phyloP scores from a whole-genome alignment of 176 grass and related monocot genomes.

The Olyra latifolia region DNA sequence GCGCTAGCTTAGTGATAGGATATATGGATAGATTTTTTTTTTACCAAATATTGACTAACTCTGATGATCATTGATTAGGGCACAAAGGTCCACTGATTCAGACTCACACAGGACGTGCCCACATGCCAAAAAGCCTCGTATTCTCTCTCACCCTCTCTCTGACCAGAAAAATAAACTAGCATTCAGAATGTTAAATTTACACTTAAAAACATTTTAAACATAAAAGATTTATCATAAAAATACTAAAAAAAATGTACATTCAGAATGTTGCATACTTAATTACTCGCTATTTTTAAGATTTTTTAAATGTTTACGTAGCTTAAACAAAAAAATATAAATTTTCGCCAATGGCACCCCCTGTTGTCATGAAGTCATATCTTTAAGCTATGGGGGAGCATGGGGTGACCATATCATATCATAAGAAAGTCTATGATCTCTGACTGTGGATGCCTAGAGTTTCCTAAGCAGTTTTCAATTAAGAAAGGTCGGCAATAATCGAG shows the following conservation, averaged over 20 bases:
- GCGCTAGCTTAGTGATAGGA: neutral
- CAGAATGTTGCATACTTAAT: too few species aligned
- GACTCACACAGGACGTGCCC: neutral
- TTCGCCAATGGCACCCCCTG: too few species aligned
- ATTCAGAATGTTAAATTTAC: too few species aligned
- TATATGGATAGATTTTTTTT: conserved; percentile 1
- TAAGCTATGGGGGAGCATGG: neutral
- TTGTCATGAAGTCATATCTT: too few species aligned
- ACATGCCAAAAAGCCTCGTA: neutral
- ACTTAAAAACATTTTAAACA: too few species aligned
- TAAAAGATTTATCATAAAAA: too few species aligned
- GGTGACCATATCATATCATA: neutral
- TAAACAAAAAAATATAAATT: too few species aligned
- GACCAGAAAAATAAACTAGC: neutral
- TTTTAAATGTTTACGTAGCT: too few species aligned
- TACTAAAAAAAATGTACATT: too few species aligned
- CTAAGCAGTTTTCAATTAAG: too few species aligned
- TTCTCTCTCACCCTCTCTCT: neutral
- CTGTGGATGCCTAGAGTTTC: neutral
- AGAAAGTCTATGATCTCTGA: neutral
- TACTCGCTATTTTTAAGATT: too few species aligned
- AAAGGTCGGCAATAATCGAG: too few species aligned
- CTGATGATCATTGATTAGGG: neutral
- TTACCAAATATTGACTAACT: conserved; percentile 20
- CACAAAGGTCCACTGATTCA: neutral